Conservation (phyloP, 495 filamentous ascomycete species). For the Aspergillus ostianus region DNA sequence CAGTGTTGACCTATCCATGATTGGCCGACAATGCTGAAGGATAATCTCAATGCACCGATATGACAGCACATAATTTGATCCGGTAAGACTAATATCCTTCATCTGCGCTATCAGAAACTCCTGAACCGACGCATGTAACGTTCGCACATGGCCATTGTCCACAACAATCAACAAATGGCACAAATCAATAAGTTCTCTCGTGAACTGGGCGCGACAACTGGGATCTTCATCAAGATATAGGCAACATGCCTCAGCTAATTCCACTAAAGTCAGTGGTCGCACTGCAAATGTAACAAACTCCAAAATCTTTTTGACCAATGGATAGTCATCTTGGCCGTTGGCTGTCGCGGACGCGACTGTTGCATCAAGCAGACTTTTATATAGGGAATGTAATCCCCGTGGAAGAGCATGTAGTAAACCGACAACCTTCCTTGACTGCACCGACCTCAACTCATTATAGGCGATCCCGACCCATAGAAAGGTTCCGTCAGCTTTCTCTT, state of each 20-base stretch:
- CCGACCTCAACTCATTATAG: background rate
- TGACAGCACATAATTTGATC: background rate
- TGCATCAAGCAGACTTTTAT: background rate
- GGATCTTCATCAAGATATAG: background rate
- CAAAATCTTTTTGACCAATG: background rate
- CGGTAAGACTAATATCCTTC: background rate
- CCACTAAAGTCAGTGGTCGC: background rate
- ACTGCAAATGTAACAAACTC: background rate
- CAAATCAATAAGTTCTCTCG: slow-evolving; percentile 13
- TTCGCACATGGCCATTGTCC: slow-evolving; percentile 15
- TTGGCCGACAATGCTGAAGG: slow-evolving; percentile 4
- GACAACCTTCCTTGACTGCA: background rate
- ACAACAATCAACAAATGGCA: slow-evolving; percentile 18
- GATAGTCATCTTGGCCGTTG: background rate
- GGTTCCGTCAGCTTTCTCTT: background rate
- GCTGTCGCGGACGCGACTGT: background rate
- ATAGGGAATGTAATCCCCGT: background rate
- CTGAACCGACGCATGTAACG: slow-evolving; percentile 2
- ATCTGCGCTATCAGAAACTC: background rate
- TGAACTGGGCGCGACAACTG: slow-evolving; percentile 7
- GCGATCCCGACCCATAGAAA: background rate
- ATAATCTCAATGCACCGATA: background rate
- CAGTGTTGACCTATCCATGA: background rate
- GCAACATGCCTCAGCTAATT: background rate
- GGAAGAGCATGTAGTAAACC: background rate